Conservation (phyloP, 768 basidiomycete species). For the Baorangia bicolor region DNA sequence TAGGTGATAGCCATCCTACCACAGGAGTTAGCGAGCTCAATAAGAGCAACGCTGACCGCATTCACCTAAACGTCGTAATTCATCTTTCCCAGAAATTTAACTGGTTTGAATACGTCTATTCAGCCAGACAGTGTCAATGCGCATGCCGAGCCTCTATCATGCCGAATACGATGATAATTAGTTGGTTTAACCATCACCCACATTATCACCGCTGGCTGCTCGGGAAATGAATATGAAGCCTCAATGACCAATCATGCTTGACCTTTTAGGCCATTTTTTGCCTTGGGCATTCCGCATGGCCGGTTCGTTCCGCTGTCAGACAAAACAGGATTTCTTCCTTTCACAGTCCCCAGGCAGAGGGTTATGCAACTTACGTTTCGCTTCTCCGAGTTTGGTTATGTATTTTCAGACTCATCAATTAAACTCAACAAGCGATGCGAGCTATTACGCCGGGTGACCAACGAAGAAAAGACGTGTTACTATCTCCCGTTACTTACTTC, state of each 20-base stretch:
- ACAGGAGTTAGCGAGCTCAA: slow-evolving; percentile 25
- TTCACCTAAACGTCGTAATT: slow-evolving; percentile 16
- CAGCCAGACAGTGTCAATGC: background rate
- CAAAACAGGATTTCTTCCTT: slow-evolving; percentile 14
- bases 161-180: slow-evolving; percentile 38
- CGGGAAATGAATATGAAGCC: slow-evolving; percentile 54
- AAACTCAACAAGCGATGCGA: background rate
- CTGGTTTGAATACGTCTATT: slow-evolving; percentile 8
- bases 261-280: background rate
- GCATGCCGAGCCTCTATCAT: slow-evolving; percentile 22
- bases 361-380: slow-evolving; percentile 10
- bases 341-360: background rate
- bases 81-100: background rate
- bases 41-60: slow-evolving; percentile 13
- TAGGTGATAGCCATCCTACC: slow-evolving; percentile 27
- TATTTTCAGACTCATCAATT: slow-evolving; percentile 1
- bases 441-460: background rate
- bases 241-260: slow-evolving; percentile 47
- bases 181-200: slow-evolving; percentile 29
- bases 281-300: slow-evolving; percentile 21
- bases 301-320: slow-evolving; percentile 75
- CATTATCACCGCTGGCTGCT: slow-evolving; percentile 39
- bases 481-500: background rate
- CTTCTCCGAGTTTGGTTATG: background rate
- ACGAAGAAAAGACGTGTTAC: background rate